A percentile compares a stretch with the other conserved stretches of the same genome.
Evolutionary conservation across 2,329 filamentous ascomycete genomes (phyloP).

Genomic region (Aspergillus alliaceus): DNA sequence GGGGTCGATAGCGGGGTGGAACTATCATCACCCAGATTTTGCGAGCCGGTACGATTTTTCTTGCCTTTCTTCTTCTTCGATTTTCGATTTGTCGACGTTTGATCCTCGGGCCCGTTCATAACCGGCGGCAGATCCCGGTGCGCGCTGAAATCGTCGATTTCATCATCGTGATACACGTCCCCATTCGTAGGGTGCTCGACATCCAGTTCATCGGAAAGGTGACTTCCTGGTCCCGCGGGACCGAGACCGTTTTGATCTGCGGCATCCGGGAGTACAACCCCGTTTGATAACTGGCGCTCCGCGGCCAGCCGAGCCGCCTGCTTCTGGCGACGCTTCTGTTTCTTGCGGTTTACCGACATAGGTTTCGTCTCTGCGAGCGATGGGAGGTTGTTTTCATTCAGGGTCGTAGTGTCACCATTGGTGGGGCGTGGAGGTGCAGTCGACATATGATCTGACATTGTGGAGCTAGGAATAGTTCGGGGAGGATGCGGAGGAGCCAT

Average conservation of each 20-base stretch:
- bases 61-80: conserved; percentile 45
- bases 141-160: conserved; percentile 45
- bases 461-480: conserved; percentile 22
- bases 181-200: conserved; percentile 46
- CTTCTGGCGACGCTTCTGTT: conserved; percentile 89
- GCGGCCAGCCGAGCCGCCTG: conserved; percentile 70
- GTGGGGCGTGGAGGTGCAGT: conserved; percentile 26
- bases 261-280: conserved; percentile 22
- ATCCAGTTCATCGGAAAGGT: conserved; percentile 32
- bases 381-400: conserved; percentile 10
- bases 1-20: conserved; percentile 40
- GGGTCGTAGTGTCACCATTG: conserved; percentile 29
- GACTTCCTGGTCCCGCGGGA: conserved; percentile 26
- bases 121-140: conserved; percentile 16
- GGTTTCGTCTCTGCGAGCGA: conserved; percentile 28
- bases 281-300: conserved; percentile 45
- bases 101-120: conserved; percentile 23
- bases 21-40: conserved; percentile 38
- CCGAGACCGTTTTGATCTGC: conserved; percentile 38
- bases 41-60: conserved; percentile 35
- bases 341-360: conserved; percentile 78
- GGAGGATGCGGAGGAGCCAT: conserved; percentile 23
- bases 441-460: conserved; percentile 30
- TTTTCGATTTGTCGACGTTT: conserved; percentile 28
- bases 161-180: conserved; percentile 58